phyloP scores from a whole-genome alignment of 2,329 filamentous ascomycete species.

The Raffaelea arxii region DNA sequence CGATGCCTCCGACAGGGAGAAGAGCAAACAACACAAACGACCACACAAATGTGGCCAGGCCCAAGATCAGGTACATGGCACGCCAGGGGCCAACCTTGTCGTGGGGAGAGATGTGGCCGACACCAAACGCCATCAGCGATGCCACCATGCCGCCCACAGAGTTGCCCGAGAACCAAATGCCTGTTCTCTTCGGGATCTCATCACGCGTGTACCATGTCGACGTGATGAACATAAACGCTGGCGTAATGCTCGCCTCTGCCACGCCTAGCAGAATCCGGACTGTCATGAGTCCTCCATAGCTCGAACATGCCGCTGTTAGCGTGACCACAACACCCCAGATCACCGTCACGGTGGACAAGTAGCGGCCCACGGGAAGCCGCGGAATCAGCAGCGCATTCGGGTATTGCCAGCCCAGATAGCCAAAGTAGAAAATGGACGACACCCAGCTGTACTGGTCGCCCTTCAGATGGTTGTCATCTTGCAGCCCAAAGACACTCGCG shows the following conservation, averaged over 20 bases:
- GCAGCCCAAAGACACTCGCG: constrained; percentile 46
- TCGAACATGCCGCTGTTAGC: constrained; percentile 9
- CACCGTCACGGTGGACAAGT: constrained; percentile 11
- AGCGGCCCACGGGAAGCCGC: constrained; percentile 9
- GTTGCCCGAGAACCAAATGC: constrained; percentile 47
- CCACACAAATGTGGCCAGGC: constrained; percentile 25
- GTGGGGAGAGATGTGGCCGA: constrained; percentile 45
- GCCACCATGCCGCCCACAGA: constrained; percentile 36
- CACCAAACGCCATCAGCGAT: constrained; percentile 42
- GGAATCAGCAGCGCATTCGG: constrained; percentile 15
- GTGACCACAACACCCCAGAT: constrained; percentile 9
- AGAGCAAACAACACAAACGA: constrained; percentile 35
- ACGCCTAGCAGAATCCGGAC: constrained; percentile 44
- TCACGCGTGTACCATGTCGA: constrained; percentile 47
- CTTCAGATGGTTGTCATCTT: constrained; percentile 30
- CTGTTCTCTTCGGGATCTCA: constrained; percentile 43
- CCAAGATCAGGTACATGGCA: constrained; percentile 18
- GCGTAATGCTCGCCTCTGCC: constrained; percentile 44
- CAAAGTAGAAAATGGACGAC: constrained; percentile 35
- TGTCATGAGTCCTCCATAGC: constrained; percentile 32
- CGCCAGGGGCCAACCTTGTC: constrained; percentile 25
- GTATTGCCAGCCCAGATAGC: constrained; percentile 28
- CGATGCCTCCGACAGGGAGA: constrained; percentile 43
- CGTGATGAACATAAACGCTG: constrained; percentile 42
- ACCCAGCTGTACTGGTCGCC: constrained; percentile 37